Evolutionary conservation across 75 land plant genomes (phyloP).

Genomic region (Picea sitchensis): DNA sequence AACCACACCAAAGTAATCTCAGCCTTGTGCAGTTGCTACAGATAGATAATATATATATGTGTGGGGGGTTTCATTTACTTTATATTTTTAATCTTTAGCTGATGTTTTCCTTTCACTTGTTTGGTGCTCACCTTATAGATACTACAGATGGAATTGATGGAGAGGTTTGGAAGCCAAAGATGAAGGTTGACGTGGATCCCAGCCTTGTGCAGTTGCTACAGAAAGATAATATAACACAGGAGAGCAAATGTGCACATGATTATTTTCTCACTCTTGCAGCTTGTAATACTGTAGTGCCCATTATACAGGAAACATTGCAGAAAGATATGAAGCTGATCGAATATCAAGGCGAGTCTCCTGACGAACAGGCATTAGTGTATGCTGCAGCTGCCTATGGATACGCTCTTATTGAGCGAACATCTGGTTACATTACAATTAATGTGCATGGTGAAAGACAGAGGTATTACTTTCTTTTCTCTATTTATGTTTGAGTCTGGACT

Average conservation of each 20-base stretch:
- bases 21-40: too few relatives aligned
- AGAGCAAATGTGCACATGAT: conserved; percentile 61
- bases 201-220: conserved; percentile 55
- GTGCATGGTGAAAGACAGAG: conserved; percentile 71
- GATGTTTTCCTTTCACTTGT: background rate
- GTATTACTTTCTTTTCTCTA: conserved; percentile 28
- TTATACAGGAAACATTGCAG: conserved; percentile 19
- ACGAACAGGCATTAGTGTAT: conserved; percentile 66
- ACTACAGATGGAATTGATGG: background rate
- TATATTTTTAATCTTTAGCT: conserved; percentile 1
- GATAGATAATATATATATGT: too few relatives aligned
- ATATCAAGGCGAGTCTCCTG: conserved; percentile 61
- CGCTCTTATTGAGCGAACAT: conserved; percentile 77
- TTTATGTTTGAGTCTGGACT: background rate
- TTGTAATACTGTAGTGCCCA: conserved; percentile 89
- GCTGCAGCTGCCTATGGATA: conserved; percentile 96
- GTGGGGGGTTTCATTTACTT: background rate
- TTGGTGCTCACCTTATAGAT: background rate
- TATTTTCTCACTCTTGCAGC: conserved; percentile 85
- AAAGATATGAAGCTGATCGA: conserved; percentile 23
- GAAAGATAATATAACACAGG: conserved; percentile 32
- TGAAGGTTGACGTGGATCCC: conserved; percentile 40
- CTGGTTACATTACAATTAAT: conserved; percentile 73
- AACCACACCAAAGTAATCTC: too few relatives aligned
- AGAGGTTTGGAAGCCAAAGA: conserved; percentile 42